A percentile compares a stretch with the other conserved stretches of the same genome.
Conservation (phyloP, 768 basidiomycete species). For the Kwoniella sp. region DNA sequence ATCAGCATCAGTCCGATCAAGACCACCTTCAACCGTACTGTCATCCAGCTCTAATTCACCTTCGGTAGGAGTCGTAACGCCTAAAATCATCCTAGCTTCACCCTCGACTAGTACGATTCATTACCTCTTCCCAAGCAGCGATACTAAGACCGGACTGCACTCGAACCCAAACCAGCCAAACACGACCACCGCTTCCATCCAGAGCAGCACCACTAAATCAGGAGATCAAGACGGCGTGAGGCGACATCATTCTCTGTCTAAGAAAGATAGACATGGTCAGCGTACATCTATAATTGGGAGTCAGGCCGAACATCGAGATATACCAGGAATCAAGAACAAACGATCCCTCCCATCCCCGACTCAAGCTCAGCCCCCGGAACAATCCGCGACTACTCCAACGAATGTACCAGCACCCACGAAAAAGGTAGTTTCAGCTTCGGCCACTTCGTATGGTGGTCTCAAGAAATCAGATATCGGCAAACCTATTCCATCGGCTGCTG, state of each 20-base stretch:
- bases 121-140: conserved; percentile 35
- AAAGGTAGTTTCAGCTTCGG: neutral
- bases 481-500: conserved; percentile 8
- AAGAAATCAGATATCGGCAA: conserved; percentile 20
- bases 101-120: conserved; percentile 37
- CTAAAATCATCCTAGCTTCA: conserved; percentile 34
- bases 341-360: conserved; percentile 1
- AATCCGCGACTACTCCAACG: neutral
- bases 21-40: conserved; percentile 16
- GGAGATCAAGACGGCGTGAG: neutral
- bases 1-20: conserved; percentile 6
- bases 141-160: conserved; percentile 24
- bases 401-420: neutral
- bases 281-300: neutral
- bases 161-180: neutral
- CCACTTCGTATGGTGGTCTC: neutral
- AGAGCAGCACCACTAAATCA: neutral
- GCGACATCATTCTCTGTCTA: neutral
- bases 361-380: neutral
- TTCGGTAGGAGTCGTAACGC: conserved; percentile 21
- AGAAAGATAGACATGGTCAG: neutral
- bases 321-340: conserved; percentile 13
- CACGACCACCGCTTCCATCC: neutral
- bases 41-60: conserved; percentile 9
- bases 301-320: conserved; percentile 12